Base-by-base conservation (phyloP, 768 basidiomycete species). In the Tulasnella sp. region DNA sequence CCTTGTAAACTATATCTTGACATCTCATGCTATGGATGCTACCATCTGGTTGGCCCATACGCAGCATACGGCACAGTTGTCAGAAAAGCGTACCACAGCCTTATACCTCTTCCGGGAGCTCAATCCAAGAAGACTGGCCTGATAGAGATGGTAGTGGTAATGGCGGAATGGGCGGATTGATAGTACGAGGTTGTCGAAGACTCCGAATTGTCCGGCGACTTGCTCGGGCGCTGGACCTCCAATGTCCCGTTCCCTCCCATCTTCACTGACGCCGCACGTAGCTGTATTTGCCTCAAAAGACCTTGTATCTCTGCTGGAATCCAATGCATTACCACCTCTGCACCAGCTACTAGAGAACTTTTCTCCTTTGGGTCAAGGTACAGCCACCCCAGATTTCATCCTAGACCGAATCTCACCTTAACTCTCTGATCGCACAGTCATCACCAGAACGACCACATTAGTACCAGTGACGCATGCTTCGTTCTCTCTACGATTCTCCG, bases 341-440 rank as follows among this genome's bases (percentile, higher is more conserved):
- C 80, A 81, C 31, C 76, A 84, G 64, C 79, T 92, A 59, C 75
- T 91, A 27, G 88, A 91, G 68, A 87, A 86, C 2, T 91, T 91
- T 66, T 86, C 87, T 2, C 89, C 89, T 10, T 73, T 91, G 52
- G 82, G 86, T 0, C 82, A 88, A 76, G 85, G 88, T 86, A 69
- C 50, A 70, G 68, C n/a, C n/a, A n/a, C n/a, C n/a, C n/a, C n/a
- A 50, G 43, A 30, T 15, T 17, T 58, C 44, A 51, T 60, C 60
- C 38, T 48, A 10, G 53, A 12, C 19, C 48, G n/a, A 45, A 22
- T 42, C 50, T 24, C 29, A 21, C 5, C 61, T 44, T 29, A 51
- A 24, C 29, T 15, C 22, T 29, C 49, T 42, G 4, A 27, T 48
- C 41, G 31, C 22, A 25, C 63, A 92, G 89, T 92, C 34, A 85